phyloP scores from a whole-genome alignment of 495 filamentous ascomycete species.

The Podospora comata region DNA sequence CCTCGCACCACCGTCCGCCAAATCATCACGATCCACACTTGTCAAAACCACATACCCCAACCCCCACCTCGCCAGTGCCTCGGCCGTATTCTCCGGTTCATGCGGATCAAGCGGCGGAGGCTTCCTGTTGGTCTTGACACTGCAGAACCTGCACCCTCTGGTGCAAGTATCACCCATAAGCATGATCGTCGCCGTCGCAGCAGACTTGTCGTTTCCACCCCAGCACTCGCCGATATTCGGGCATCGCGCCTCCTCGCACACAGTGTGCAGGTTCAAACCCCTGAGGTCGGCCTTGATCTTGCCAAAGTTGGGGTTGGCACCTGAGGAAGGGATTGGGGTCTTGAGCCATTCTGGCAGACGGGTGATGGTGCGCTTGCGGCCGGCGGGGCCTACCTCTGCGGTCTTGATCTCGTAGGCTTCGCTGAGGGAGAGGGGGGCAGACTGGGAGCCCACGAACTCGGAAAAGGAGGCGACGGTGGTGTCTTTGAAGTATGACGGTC shows the following conservation, averaged over 20 bases:
- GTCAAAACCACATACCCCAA: conserved; percentile 95
- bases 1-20: conserved; percentile 79
- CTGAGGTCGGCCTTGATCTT: conserved; percentile 90
- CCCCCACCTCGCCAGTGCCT: conserved; percentile 89
- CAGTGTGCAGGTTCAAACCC: conserved; percentile 86
- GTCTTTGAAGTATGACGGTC: conserved; percentile 75
- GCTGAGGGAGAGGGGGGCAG: conserved; percentile 44
- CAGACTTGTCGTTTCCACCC: conserved; percentile 82
- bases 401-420: conserved; percentile 66
- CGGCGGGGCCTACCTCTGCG: conserved; percentile 77
- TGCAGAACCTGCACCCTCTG: conserved; percentile 93
- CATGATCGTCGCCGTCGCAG: conserved; percentile 98
- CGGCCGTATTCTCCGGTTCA: conserved; percentile 94
- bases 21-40: conserved; percentile 87
- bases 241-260: conserved; percentile 96
- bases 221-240: conserved; percentile 98
- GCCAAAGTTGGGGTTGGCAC: conserved; percentile 71
- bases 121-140: conserved; percentile 78
- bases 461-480: conserved; percentile 80
- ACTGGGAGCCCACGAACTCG: conserved; percentile 66
- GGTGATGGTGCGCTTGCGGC: conserved; percentile 82
- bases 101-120: conserved; percentile 88
- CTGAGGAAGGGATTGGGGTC: conserved; percentile 80
- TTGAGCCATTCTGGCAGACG: conserved; percentile 93
- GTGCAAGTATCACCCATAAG: conserved; percentile 99